Percentiles rank a stretch among this genome's conserved stretches.
phyloP scores from a whole-genome alignment of 345 rosid genomes.

The Sisymbrium altissimum region DNA sequence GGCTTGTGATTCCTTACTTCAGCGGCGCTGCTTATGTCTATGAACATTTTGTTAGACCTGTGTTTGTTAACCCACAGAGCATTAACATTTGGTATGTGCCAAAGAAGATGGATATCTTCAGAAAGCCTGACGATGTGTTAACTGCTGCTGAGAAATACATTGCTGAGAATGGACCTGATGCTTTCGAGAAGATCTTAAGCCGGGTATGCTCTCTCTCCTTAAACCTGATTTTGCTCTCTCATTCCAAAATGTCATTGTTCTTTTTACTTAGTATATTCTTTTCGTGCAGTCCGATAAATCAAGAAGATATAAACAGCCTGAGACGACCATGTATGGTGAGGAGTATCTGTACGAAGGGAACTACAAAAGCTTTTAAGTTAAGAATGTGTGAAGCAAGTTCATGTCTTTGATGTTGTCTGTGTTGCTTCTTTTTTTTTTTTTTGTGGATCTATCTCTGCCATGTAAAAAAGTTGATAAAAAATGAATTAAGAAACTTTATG shows the following conservation, averaged over 20 bases:
- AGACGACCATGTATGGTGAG: constrained; percentile 22
- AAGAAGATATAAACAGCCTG: constrained; percentile 31
- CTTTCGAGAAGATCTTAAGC: constrained; percentile 76
- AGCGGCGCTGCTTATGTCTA: constrained; percentile 95
- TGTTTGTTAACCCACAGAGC: constrained; percentile 66
- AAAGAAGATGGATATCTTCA: constrained; percentile 60
- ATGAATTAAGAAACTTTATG: neutral
- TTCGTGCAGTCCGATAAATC: constrained; percentile 63
- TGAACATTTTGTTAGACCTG: constrained; percentile 77
- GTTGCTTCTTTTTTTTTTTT: neutral
- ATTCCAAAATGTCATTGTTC: neutral
- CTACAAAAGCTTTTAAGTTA: constrained; percentile 1
- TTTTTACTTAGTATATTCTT: neutral
- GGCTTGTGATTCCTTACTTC: constrained; percentile 94
- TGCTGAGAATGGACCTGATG: constrained; percentile 81
- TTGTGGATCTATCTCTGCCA: neutral
- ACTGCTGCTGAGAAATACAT: constrained; percentile 90
- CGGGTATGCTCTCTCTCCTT: constrained; percentile 36
- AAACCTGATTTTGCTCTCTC: neutral
- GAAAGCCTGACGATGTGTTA: constrained; percentile 67
- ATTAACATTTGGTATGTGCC: constrained; percentile 95
- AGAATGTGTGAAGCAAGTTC: constrained; percentile 26
- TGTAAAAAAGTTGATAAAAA: constrained; percentile 9
- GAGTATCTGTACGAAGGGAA: constrained; percentile 16
- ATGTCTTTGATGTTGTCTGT: constrained; percentile 20